Evolutionary conservation across 495 filamentous ascomycete species (phyloP).

Genomic region (Penicillium goetzii): DNA sequence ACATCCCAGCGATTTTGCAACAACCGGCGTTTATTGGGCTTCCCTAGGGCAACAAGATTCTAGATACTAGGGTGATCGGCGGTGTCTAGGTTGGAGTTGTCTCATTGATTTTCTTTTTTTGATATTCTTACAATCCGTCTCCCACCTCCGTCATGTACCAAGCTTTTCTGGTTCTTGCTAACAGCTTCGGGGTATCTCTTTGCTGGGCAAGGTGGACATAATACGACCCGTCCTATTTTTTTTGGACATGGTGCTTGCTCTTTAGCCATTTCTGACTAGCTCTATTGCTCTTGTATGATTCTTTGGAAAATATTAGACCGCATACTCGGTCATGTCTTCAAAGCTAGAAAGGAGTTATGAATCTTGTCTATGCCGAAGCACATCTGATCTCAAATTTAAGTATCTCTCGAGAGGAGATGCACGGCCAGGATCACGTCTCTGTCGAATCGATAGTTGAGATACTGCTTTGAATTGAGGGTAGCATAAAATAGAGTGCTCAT

Average conservation of each 20-base stretch:
- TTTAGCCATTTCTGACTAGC: neutral
- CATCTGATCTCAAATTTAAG: neutral
- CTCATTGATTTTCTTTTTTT: constrained; percentile 11
- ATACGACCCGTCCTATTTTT: constrained; percentile 10
- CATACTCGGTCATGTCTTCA: neutral
- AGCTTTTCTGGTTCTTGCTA: neutral
- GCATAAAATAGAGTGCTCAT: constrained; percentile 20
- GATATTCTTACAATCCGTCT: neutral
- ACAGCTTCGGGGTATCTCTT: constrained; percentile 10
- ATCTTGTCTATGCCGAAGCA: neutral
- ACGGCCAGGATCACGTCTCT: neutral
- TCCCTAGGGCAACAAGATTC: constrained; percentile 21
- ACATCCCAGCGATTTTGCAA: constrained; percentile 23
- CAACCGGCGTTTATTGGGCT: constrained; percentile 25
- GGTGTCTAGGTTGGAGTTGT: constrained; percentile 26
- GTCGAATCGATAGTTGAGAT: neutral
- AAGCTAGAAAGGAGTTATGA: neutral
- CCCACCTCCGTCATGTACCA: neutral
- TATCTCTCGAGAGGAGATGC: neutral
- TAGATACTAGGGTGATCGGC: constrained; percentile 29
- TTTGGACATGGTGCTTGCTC: constrained; percentile 11
- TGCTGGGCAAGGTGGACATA: constrained; percentile 23
- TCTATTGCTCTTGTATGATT: neutral
- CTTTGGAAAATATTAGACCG: neutral
- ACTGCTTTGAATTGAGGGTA: neutral